Base-by-base conservation (phyloP, 495 filamentous ascomycete species). In the Elasticomyces elasticus region DNA sequence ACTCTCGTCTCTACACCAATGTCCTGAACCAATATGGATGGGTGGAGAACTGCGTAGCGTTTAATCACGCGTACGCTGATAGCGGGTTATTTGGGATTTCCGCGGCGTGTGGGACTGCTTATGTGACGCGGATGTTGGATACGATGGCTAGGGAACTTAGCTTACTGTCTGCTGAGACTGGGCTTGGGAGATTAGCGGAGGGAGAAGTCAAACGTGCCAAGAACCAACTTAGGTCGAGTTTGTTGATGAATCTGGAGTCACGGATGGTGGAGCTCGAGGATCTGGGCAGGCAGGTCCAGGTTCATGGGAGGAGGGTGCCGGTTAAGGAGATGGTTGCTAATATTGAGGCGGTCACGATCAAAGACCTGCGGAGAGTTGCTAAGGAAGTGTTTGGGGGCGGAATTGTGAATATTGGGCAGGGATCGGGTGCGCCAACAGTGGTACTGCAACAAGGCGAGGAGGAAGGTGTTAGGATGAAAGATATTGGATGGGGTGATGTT, bases 241-340 rank as follows among this genome's bases (percentile, higher is more conserved):
- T 99, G 23, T 78, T 99, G 35, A 97, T 99, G 94, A 99, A 99
- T 71, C 78, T 99, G 0, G 92, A 99, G 73, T 86, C 81, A 54
- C 79, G 94, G 38, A 96, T 97, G 92, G 88, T 97, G 12, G 94
- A 96, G 69, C 73, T 99, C n/a, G 92, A 99, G 73, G 92, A 99
- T 69, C 76, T 99, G 5, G 92, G 94, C 33, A 76, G 92, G 54
- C 92, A 97, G 69, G 87, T 99, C 9, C 94, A 97, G 69, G 88
- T 95, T 12, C 88, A 96, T 66, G 91, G 89, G 10, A 76, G 82
- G 47, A 95, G 96, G 71, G 79, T 97, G 37, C 82, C 89, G 0
- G 88, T 95, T 6, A 79, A 77, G 57, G 91, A 97, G 71, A 99
- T 97, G 94, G 94, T 90, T 63, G 68, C 70, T 35, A 79, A 83